phyloP scores from a whole-genome alignment of 1,139 yeast species.

The Candida neerlandica region DNA sequence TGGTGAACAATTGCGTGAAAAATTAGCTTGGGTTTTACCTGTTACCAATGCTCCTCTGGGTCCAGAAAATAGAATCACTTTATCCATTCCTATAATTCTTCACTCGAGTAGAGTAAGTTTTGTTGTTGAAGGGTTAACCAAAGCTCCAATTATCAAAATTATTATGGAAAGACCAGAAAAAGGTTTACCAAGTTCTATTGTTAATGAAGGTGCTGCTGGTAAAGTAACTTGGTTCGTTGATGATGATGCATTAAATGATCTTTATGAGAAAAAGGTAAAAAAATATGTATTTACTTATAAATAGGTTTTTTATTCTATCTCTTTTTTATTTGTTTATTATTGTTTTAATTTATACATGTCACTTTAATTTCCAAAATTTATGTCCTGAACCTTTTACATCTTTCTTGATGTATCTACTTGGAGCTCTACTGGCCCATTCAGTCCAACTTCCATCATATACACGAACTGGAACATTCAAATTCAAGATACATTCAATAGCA shows the following conservation, averaged over 20 bases:
- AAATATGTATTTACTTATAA: conserved; percentile 44
- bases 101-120: conserved; percentile 92
- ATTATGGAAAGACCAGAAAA: conserved; percentile 98
- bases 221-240: conserved; percentile 98
- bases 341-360: background rate
- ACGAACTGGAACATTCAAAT: conserved; percentile 63
- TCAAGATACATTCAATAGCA: conserved; percentile 47
- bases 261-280: conserved; percentile 70
- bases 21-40: conserved; percentile 95
- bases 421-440: conserved; percentile 54
- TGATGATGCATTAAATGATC: conserved; percentile 88
- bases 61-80: conserved; percentile 83
- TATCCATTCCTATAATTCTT: conserved; percentile 92
- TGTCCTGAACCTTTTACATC: conserved; percentile 10
- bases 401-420: conserved; percentile 23
- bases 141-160: conserved; percentile 89
- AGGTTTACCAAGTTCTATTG: conserved; percentile 91
- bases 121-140: conserved; percentile 94
- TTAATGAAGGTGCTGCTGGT: conserved; percentile 95
- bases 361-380: background rate
- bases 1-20: conserved; percentile 80
- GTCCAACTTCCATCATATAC: conserved; percentile 98
- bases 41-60: conserved; percentile 92
- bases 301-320: background rate
- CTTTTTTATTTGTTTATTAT: background rate